Evolutionary conservation across 2,329 filamentous ascomycete genomes (phyloP), one percentile per base, ranked within the genome.

Genomic region (Claviceps fusiformis): DNA sequence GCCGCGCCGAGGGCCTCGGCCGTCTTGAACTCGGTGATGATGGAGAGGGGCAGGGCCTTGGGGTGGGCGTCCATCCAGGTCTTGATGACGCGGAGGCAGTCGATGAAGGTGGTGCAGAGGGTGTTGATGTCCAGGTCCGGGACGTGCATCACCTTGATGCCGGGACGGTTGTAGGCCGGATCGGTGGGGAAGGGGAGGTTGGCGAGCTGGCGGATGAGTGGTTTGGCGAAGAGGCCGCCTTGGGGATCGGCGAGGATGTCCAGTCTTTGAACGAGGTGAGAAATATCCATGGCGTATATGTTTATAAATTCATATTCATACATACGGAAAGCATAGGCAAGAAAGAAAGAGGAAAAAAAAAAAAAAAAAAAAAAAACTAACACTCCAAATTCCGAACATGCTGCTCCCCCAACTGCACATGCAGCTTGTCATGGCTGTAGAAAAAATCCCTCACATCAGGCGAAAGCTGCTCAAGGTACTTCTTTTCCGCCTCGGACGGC

Each of bases 71-170:
- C 67, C 8, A 72, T 71, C 75, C 75, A 78, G 8, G 50, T 57
- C 61, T 71, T 73, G 49, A 78, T 64, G 48, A 73, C 60, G 4
- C 57, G 60, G 9, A 78, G 66, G 57, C 75, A 78, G 24, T 67
- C 65, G 11, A 70, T 62, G 46, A 78, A 70, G 6, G 73, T 76
- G 58, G 73, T 68, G 65, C 75, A 78, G 24, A 70, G 67, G 29
- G 68, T 62, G 58, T 74, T 69, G 3, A 74, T 68, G 59, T 78
- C 75, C 1, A 71, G 65, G 56, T 77, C 75, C 2, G 73, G 71
- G n/a, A 78, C 69, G 62, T 78, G 75, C 58, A 77, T 68, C 19
- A 78, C 70, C 58, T 78, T 78, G 54, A 73, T 68, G 8, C 74
- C 74, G 0, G 73, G 70, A 54, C 67, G 64, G 52, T 67, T 63